Percentiles rank a stretch among this genome's conserved stretches.
phyloP scores from a whole-genome alignment of 306 rosid species.

The Rosa persica region DNA sequence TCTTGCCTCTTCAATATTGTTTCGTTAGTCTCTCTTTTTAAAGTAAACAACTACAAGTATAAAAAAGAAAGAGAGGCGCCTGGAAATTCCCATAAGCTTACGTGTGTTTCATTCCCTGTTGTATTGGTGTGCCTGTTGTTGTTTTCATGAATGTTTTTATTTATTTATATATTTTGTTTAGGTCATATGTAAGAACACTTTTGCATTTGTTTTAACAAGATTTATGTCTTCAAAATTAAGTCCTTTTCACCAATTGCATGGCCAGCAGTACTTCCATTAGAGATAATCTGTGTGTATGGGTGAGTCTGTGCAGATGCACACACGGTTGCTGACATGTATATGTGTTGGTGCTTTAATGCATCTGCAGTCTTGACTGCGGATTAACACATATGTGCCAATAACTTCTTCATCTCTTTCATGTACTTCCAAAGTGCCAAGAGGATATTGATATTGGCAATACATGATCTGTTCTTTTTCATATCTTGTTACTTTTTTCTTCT shows the following conservation, averaged over 20 bases:
- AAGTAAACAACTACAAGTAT: not conserved
- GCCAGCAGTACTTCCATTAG: no score
- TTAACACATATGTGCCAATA: not conserved
- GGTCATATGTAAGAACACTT: no score
- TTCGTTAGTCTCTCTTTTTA: not conserved
- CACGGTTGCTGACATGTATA: not conserved
- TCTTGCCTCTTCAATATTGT: not conserved
- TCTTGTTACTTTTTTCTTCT: not conserved
- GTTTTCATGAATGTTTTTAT: no score
- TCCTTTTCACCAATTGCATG: no score
- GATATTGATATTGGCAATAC: slow-evolving; percentile 4
- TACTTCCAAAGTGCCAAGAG: not conserved
- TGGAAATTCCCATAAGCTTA: not conserved
- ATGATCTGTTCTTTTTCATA: not conserved
- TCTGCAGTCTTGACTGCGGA: not conserved
- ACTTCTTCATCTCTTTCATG: not conserved
- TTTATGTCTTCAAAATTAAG: no score
- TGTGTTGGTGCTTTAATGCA: not conserved
- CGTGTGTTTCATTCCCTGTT: not conserved
- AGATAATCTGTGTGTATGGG: not conserved
- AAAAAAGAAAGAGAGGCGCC: not conserved
- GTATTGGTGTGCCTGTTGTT: not conserved
- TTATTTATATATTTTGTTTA: no score
- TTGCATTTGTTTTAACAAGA: no score
- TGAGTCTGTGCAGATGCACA: no score